These are phyloP conservation scores for Aquilaria malaccensis DNA, from an alignment of 345 rosid genomes.

Conservation along the genomic window DNA sequence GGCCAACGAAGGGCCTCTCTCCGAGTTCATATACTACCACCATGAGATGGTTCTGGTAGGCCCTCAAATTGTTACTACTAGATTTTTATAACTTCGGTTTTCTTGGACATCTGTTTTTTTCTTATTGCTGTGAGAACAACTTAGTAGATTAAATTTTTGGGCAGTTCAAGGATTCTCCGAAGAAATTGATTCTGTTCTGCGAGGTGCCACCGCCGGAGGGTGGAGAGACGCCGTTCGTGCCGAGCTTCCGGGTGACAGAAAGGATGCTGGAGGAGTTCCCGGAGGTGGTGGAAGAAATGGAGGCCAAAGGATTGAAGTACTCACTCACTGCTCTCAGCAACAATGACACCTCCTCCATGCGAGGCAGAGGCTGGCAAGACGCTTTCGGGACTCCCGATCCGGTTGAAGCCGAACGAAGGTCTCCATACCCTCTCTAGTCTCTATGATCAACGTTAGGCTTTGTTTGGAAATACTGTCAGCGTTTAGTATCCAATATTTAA, in stretches of 20 bases:
- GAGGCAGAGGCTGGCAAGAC: constrained; percentile 68
- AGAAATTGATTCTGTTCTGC: constrained; percentile 44
- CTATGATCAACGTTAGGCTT: no score
- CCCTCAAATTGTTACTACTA: neutral
- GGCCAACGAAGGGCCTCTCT: constrained; percentile 68
- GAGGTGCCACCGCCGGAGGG: constrained; percentile 63
- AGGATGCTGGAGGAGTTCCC: constrained; percentile 55
- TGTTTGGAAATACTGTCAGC: no score
- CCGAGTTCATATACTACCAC: constrained; percentile 61
- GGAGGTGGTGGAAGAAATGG: constrained; percentile 48
- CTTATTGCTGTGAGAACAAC: no score
- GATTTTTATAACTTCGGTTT: no score
- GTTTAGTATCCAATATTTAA: no score
- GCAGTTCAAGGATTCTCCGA: constrained; percentile 45
- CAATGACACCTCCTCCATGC: constrained; percentile 41
- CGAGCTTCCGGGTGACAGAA: constrained; percentile 58
- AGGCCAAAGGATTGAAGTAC: constrained; percentile 45
- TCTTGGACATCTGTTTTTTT: no score
- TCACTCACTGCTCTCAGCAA: constrained; percentile 36
- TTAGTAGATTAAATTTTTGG: neutral
- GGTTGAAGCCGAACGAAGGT: constrained; percentile 45
- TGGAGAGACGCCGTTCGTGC: constrained; percentile 67
- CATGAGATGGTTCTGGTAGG: constrained; percentile 66
- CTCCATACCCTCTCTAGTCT: no score
- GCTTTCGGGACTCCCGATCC: constrained; percentile 46